These are phyloP conservation scores for Cotoneaster glaucophyllus DNA, from an alignment of 306 rosid species.

Conservation along the genomic window DNA sequence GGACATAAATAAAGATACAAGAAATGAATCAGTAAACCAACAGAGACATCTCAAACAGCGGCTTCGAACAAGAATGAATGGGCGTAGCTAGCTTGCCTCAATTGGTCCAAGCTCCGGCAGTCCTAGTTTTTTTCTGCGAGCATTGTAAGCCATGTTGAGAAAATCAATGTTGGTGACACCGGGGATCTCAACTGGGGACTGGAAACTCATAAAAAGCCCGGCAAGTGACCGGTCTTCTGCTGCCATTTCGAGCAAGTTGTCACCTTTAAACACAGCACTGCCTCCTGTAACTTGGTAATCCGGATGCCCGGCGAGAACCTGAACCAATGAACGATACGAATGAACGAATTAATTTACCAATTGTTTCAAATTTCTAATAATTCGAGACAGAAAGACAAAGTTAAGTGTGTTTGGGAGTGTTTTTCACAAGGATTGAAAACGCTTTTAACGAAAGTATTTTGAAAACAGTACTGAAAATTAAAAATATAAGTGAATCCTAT, in stretches of 20 bases:
- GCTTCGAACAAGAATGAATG: neutral
- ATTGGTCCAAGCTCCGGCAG: conserved; percentile 80
- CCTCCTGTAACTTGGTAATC: conserved; percentile 91
- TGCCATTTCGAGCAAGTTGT: conserved; percentile 70
- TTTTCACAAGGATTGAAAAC: too few relatives aligned
- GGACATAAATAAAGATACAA: neutral
- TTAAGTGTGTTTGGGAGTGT: too few relatives aligned
- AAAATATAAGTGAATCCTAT: too few relatives aligned
- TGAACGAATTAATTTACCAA: neutral
- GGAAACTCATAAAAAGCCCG: conserved; percentile 95
- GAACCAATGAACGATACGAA: neutral
- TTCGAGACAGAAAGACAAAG: too few relatives aligned
- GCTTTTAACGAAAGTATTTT: too few relatives aligned
- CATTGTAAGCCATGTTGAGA: conserved; percentile 88
- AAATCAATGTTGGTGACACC: conserved; percentile 86
- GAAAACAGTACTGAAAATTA: too few relatives aligned
- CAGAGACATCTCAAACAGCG: neutral
- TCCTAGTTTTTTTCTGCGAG: conserved; percentile 69
- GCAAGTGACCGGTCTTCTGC: conserved; percentile 81
- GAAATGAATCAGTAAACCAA: neutral
- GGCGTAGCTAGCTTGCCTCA: conserved; percentile 57
- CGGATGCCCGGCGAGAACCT: conserved; percentile 93
- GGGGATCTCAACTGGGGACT: conserved; percentile 82
- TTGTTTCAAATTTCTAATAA: neutral
- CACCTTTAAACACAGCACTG: conserved; percentile 67